A percentile compares a stretch with the other conserved stretches of the same genome.
Conservation (phyloP, 345 rosid species). For the Eucalyptus brandiana region DNA sequence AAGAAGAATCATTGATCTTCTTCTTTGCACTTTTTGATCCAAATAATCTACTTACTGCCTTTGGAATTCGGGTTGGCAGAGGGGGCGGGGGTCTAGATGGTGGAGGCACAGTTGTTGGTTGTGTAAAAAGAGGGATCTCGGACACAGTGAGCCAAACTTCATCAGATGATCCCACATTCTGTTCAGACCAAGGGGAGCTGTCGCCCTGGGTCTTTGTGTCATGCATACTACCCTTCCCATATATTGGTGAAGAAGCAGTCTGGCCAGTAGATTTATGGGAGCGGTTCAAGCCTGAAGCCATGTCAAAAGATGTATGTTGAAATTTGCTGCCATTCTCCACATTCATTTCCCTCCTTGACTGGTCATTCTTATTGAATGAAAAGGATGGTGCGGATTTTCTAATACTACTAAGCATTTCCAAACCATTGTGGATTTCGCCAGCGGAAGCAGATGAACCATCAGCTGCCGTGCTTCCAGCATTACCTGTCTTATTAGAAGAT, state of each 20-base stretch:
- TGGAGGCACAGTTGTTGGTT: slow-evolving; percentile 27
- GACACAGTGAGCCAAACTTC: slow-evolving; percentile 40
- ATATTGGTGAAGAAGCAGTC: neutral
- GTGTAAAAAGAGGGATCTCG: slow-evolving; percentile 35
- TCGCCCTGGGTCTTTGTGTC: neutral
- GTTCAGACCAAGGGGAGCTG: slow-evolving; percentile 5
- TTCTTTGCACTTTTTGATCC: neutral
- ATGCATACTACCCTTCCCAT: neutral
- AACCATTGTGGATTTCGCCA: slow-evolving; percentile 7
- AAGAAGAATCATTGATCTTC: neutral
- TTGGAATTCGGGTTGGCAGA: slow-evolving; percentile 3
- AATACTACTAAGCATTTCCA: slow-evolving; percentile 15
- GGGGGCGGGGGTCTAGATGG: slow-evolving; percentile 47
- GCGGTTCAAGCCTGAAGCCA: slow-evolving; percentile 3
- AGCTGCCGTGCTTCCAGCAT: slow-evolving; percentile 11
- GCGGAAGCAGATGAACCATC: slow-evolving; percentile 3
- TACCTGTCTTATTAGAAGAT: slow-evolving; percentile 11
- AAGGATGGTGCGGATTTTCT: slow-evolving; percentile 4
- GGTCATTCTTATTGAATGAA: slow-evolving; percentile 1
- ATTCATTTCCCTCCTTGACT: slow-evolving; percentile 4
- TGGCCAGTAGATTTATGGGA: neutral
- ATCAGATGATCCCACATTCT: slow-evolving; percentile 12
- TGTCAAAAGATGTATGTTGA: slow-evolving; percentile 8
- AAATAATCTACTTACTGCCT: neutral
- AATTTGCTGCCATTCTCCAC: slow-evolving; percentile 1